phyloP scores from a whole-genome alignment of 495 filamentous ascomycete species.

The Aspergillus nanangensis region DNA sequence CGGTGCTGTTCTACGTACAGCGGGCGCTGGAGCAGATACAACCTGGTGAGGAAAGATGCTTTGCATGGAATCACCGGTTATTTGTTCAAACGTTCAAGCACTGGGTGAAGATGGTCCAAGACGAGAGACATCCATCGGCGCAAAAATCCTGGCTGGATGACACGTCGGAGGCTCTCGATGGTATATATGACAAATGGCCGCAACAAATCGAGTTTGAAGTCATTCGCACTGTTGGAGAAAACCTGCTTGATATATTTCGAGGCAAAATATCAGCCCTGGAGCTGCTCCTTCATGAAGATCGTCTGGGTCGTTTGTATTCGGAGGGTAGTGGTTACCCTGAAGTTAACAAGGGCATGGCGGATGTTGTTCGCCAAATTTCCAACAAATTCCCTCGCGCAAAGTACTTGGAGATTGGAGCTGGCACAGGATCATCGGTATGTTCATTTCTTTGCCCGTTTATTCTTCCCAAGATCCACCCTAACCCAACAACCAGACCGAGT shows the following conservation, averaged over 20 bases:
- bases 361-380: neutral
- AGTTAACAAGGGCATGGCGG: neutral
- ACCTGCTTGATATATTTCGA: neutral
- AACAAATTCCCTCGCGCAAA: neutral
- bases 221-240: neutral
- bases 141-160: neutral
- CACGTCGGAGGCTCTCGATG: neutral
- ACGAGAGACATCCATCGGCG: neutral
- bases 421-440: neutral
- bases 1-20: neutral
- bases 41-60: neutral
- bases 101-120: neutral
- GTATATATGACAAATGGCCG: neutral
- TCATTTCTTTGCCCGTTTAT: neutral
- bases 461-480: neutral
- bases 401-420: neutral
- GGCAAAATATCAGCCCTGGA: neutral
- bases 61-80: neutral
- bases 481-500: neutral
- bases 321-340: neutral
- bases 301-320: neutral
- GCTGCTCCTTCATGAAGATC: neutral
- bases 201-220: neutral
- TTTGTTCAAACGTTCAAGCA: neutral
- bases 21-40: neutral